Base-by-base conservation (phyloP, 164 flowering plant species). In the Chloranthus sessilifolius region DNA sequence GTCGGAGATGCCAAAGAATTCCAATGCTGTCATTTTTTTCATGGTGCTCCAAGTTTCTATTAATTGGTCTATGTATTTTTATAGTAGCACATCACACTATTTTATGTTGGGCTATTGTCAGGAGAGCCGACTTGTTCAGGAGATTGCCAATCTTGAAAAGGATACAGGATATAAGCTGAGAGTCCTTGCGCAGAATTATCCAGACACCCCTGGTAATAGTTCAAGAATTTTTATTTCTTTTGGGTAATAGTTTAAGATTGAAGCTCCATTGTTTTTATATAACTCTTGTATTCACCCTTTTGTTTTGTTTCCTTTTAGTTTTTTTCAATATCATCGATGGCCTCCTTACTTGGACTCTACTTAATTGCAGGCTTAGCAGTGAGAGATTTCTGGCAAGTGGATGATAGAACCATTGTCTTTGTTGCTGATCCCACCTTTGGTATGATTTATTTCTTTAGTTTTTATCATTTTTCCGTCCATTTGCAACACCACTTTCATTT, bases 351-450 rank as follows among this genome's bases (percentile, higher is more conserved):
- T 21, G 2, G 36, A 44, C 52, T 40, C 53, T 33, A 20, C 15
- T 8, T 33, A 21, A 33, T 34, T 41, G 24, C 80, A 90, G 98
- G 98, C 4, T 68, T 88, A 69, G 98, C 98, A 51, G 72, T 88
- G 25, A 85, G 65, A 65, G 95, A 88, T 56, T 92, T 74, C 59
- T 92, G 98, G 96, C 72, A 75, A 60, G 95, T 92, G 27, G 98
- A 92, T 79, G 98, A 92, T 50, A 79, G 80, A 52, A 91, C 98
- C 26, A 83, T 91, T 38, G 92, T 91, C 19, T 88, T 90, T 67
- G 98, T 91, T 45, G 98, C 96, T 28, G 98, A 91, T 56, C 96
- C 95, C 12, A 85, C 90, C 10, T 91, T 91, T 50, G 98, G 98
- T 91, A 78, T 64, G 30, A 20, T 21, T 11, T 14, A 2, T 1